Percentiles rank a stretch among this genome's conserved stretches.
phyloP scores from a whole-genome alignment of 2,329 filamentous ascomycete genomes.

The Fusarium pseudonygamai region DNA sequence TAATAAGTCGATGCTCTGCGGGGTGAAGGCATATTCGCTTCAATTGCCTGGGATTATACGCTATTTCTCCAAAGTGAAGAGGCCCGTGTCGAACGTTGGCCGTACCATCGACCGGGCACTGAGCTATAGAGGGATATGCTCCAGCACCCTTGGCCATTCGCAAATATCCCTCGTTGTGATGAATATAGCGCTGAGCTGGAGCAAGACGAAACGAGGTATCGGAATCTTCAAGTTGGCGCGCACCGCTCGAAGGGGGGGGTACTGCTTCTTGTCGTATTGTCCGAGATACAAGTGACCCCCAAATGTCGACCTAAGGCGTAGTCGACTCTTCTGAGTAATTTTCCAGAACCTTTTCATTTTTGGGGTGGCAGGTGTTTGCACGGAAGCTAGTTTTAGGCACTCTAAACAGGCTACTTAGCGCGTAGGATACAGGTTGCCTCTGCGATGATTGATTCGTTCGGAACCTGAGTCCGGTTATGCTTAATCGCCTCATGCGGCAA shows the following conservation, averaged over 20 bases:
- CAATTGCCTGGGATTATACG: not conserved
- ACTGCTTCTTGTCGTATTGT: not conserved
- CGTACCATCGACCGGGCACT: conserved; percentile 11
- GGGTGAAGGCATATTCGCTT: conserved; percentile 9
- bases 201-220: not conserved
- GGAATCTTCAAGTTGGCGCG: not conserved
- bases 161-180: conserved; percentile 18
- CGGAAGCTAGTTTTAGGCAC: not conserved
- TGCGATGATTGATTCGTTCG: conserved; percentile 17
- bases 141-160: not conserved
- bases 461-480: conserved; percentile 6
- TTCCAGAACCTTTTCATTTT: conserved; percentile 23
- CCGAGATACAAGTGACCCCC: not conserved
- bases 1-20: conserved; percentile 28
- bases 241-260: not conserved
- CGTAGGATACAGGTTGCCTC: not conserved
- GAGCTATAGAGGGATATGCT: conserved; percentile 9
- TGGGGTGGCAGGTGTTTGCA: not conserved
- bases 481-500: conserved; percentile 4
- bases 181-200: not conserved
- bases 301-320: conserved; percentile 5
- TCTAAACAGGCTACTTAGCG: not conserved
- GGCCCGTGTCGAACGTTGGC: not conserved
- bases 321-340: conserved; percentile 3
- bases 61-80: conserved; percentile 8